phyloP scores from a whole-genome alignment of 2,329 filamentous ascomycete species.

The Talaromyces sp. region DNA sequence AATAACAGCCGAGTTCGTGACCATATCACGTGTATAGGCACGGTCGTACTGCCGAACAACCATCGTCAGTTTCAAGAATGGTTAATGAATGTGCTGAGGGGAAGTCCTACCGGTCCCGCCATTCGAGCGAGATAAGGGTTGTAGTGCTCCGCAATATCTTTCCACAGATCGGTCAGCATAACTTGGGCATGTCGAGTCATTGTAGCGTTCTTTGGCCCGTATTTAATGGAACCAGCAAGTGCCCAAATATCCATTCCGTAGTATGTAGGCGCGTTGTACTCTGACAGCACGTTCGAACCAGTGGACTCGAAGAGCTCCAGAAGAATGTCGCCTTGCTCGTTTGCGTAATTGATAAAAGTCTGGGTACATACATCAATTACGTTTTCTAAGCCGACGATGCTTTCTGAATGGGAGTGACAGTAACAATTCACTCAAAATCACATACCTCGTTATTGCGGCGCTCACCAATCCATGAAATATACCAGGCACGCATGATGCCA shows the following conservation, averaged over 20 bases:
- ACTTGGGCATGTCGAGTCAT: constrained; percentile 29
- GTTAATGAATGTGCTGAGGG: neutral
- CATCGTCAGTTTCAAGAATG: neutral
- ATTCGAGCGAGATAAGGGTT: constrained; percentile 37
- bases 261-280: constrained; percentile 43
- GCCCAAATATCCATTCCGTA: constrained; percentile 44
- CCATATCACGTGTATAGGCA: constrained; percentile 41
- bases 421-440: neutral
- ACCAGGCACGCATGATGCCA: constrained; percentile 39
- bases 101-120: constrained; percentile 26
- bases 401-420: too few relatives aligned
- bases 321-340: constrained; percentile 30
- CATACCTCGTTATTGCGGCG: constrained; percentile 34
- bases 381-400: neutral
- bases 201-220: constrained; percentile 31
- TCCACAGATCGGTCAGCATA: constrained; percentile 34
- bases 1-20: constrained; percentile 40
- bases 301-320: constrained; percentile 26
- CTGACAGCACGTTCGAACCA: constrained; percentile 34
- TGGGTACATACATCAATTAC: constrained; percentile 8
- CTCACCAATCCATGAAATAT: constrained; percentile 42
- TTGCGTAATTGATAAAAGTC: constrained; percentile 37
- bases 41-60: constrained; percentile 29
- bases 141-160: constrained; percentile 36
- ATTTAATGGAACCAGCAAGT: constrained; percentile 38